A percentile compares a stretch with the other conserved stretches of the same genome.
phyloP scores from a whole-genome alignment of 139 green algal species.

The Nannochloris sp. region DNA sequence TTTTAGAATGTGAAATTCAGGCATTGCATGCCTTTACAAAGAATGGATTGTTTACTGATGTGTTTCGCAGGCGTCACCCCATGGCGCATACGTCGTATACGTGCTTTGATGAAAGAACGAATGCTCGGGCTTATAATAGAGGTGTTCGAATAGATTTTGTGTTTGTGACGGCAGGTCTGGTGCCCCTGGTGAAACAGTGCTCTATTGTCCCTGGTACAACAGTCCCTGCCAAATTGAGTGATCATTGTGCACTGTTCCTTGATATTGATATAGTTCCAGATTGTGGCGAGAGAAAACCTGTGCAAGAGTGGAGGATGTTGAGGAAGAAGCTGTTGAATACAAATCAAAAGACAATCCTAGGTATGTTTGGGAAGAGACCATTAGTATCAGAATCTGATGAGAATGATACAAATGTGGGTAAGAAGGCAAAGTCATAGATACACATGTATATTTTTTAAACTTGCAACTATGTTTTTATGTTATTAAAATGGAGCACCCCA shows the following conservation, averaged over 20 bases:
- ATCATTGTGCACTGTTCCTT: conserved; percentile 20
- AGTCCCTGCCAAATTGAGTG: conserved; percentile 59
- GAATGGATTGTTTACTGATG: conserved; percentile 29
- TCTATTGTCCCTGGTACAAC: conserved; percentile 38
- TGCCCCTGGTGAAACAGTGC: conserved; percentile 36
- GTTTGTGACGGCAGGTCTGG: conserved; percentile 35
- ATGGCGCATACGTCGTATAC: not conserved
- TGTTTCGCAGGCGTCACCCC: conserved; percentile 45
- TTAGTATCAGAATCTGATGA: not conserved
- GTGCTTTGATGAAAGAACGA: conserved; percentile 62
- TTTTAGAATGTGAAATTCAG: conserved; percentile 24
- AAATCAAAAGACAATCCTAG: conserved; percentile 31
- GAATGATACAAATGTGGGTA: not conserved
- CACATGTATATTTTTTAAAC: no score
- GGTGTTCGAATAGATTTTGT: conserved; percentile 64
- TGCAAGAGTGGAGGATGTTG: conserved; percentile 15
- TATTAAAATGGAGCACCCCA: not conserved
- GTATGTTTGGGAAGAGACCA: conserved; percentile 26
- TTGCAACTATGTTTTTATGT: not conserved
- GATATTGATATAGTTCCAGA: conserved; percentile 13
- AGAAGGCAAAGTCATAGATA: not conserved
- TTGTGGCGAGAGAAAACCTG: not conserved
- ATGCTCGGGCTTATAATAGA: conserved; percentile 53
- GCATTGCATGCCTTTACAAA: conserved; percentile 22
- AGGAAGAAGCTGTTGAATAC: conserved; percentile 32